A percentile compares a stretch with the other conserved stretches of the same genome.
phyloP scores from a whole-genome alignment of 352 stramenopile species.

The Thalassiosira allenii region DNA sequence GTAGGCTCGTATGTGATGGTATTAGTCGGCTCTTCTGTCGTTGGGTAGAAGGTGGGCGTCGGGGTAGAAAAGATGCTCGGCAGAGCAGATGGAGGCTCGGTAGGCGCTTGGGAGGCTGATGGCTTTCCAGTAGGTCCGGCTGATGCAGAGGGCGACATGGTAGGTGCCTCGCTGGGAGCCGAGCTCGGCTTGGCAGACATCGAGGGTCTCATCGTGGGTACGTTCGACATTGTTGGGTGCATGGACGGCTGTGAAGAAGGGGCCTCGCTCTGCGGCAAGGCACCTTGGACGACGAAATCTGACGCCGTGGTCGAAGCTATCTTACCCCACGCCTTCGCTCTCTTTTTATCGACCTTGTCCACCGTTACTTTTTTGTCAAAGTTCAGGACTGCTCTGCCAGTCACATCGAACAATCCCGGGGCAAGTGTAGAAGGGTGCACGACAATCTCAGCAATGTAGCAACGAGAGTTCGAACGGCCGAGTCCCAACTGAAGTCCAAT shows the following conservation, averaged over 20 bases:
- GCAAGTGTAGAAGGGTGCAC: slow-evolving; percentile 6
- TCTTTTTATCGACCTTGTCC: background rate
- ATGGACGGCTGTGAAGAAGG: slow-evolving; percentile 41
- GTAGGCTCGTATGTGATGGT: no score
- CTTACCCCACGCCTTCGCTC: background rate
- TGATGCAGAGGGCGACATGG: slow-evolving; percentile 24
- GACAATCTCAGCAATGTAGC: background rate
- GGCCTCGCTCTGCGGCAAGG: slow-evolving; percentile 35
- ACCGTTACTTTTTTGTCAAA: slow-evolving; percentile 21
- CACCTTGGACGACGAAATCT: slow-evolving; percentile 41
- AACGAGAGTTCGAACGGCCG: slow-evolving; percentile 11
- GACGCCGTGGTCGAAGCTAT: slow-evolving; percentile 31
- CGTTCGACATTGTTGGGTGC: slow-evolving; percentile 23
- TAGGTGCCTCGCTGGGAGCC: slow-evolving; percentile 14
- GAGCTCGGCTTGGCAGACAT: slow-evolving; percentile 14
- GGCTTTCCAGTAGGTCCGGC: slow-evolving; percentile 14
- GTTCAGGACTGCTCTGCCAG: slow-evolving; percentile 13
- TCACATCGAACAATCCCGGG: no score
- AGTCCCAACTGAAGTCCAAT: slow-evolving; percentile 29
- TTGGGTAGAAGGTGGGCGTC: no score
- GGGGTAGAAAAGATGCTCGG: no score
- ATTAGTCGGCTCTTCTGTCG: no score
- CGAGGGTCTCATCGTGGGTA: slow-evolving; percentile 16
- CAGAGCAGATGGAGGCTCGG: no score
- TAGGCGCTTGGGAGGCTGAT: no score